Evolutionary conservation across 2,329 filamentous ascomycete genomes (phyloP), one percentile per base, ranked within the genome.

Genomic region (Aspergillus eucalypticola): DNA sequence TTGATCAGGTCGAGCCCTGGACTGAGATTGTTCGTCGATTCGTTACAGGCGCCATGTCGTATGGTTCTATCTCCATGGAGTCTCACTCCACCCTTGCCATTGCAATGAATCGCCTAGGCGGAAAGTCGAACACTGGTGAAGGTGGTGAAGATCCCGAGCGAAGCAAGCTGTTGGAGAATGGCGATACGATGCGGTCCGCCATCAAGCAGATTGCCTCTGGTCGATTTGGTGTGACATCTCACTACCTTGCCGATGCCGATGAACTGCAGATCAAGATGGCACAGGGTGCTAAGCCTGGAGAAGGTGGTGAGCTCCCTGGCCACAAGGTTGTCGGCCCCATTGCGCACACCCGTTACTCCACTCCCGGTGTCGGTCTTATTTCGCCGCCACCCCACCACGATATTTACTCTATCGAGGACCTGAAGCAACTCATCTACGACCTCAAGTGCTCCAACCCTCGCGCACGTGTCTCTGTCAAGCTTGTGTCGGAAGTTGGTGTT

Each of bases 241-340:
- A 92, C 74, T 98, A 97, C 75, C 86, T 98, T 15, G 92, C 93
- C 53, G 94, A 98, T 76, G 91, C 94, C 17, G 94, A 98, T 72
- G 93, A 98, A 80, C 83, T 98, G 49, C 94, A 98, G 78, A 98
- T 98, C 81, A 98, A 98, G 86, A 98, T 98, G 94, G 94, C 94
- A 8, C 94, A 98, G 80, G 94, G 94, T 75, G 94, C 94, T 64
- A 98, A 98, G 85, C 94, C 94, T 59, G 94, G 94, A 78, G 94
- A 98, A 79, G 94, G 94, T 82, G 94, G 94, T 85, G 94, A 98
- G 79, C 86, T 98, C 73, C 94, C 94, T 53, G 94, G 94, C 42
- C 92, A 97, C 84, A 98, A 98, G 81, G 94, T 98, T 27, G 95
- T 93, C 62, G 91, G 91, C 72, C 91, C 92, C 6, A 98, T 98